These are phyloP conservation scores for Lolium perenne DNA, from an alignment of 176 grass and related monocot genomes.

Conservation along the genomic window DNA sequence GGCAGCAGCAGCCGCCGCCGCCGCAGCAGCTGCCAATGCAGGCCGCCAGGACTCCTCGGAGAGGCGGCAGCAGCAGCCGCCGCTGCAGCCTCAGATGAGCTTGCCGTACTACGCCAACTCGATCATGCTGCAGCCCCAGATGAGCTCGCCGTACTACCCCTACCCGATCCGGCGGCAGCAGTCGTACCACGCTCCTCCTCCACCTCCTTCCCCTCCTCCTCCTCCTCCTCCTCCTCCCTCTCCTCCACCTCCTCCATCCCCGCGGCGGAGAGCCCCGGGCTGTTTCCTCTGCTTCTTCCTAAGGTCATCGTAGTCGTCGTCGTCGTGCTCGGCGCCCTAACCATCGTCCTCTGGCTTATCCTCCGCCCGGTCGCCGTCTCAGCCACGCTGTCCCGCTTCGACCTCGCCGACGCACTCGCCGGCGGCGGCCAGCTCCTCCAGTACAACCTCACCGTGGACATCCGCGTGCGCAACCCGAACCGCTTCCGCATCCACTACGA, in stretches of 20 bases:
- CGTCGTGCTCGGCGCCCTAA: constrained; percentile 41
- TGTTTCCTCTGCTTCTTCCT: constrained; percentile 48
- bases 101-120: too few relatives aligned
- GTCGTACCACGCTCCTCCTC: constrained; percentile 32
- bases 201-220: too few relatives aligned
- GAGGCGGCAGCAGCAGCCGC: constrained; percentile 30
- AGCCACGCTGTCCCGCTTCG: constrained; percentile 7
- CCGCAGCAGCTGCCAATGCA: too few relatives aligned
- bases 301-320: constrained; percentile 34
- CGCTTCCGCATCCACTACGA: constrained; percentile 57
- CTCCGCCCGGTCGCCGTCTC: constrained; percentile 43
- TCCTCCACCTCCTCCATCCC: too few relatives aligned
- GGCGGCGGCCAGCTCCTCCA: background rate
- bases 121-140: constrained; percentile 6
- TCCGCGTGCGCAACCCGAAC: constrained; percentile 67
- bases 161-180: constrained; percentile 46
- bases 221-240: too few relatives aligned
- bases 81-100: too few relatives aligned
- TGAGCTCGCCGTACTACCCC: constrained; percentile 60
- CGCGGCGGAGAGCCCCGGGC: background rate
- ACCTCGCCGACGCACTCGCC: background rate
- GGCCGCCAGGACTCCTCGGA: constrained; percentile 16
- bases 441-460: constrained; percentile 66
- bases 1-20: background rate
- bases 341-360: constrained; percentile 60